phyloP scores from a whole-genome alignment of 2,329 filamentous ascomycete species.

The Coccinonectria pachysandricola region DNA sequence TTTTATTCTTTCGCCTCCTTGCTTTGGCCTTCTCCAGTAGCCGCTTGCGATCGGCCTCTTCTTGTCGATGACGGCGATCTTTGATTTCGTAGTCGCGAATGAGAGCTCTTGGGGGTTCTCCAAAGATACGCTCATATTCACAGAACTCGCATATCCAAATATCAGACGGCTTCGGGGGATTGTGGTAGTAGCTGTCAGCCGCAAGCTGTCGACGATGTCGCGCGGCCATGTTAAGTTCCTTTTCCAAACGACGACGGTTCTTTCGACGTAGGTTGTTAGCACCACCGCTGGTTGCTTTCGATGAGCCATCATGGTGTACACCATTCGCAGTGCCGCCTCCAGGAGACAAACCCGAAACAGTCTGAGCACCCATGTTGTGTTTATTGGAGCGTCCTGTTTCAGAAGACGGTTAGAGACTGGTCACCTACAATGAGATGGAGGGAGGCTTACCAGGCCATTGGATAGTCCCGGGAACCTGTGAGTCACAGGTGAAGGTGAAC shows the following conservation, averaged over 20 bases:
- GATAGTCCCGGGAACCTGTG: slow-evolving; percentile 71
- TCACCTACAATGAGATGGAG: neutral
- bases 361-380: slow-evolving; percentile 12
- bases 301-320: slow-evolving; percentile 24
- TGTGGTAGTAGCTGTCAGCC: slow-evolving; percentile 64
- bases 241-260: slow-evolving; percentile 54
- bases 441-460: slow-evolving; percentile 54
- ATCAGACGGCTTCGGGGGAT: slow-evolving; percentile 60
- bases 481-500: slow-evolving; percentile 95
- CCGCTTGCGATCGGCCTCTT: slow-evolving; percentile 75
- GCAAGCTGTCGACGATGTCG: slow-evolving; percentile 68
- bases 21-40: slow-evolving; percentile 88
- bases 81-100: slow-evolving; percentile 93
- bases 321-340: slow-evolving; percentile 8
- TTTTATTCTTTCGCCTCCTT: slow-evolving; percentile 84
- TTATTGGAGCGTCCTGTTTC: slow-evolving; percentile 16
- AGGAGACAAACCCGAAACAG: slow-evolving; percentile 5
- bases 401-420: slow-evolving; percentile 4
- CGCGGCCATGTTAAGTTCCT: slow-evolving; percentile 65
- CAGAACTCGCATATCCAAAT: slow-evolving; percentile 97
- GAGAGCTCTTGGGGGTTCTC: slow-evolving; percentile 70
- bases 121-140: slow-evolving; percentile 94
- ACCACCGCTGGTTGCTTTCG: slow-evolving; percentile 22
- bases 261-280: slow-evolving; percentile 35
- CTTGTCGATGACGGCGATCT: slow-evolving; percentile 72